Conservation (phyloP, 208 protist species). For the Tritrichomonas foetus region DNA sequence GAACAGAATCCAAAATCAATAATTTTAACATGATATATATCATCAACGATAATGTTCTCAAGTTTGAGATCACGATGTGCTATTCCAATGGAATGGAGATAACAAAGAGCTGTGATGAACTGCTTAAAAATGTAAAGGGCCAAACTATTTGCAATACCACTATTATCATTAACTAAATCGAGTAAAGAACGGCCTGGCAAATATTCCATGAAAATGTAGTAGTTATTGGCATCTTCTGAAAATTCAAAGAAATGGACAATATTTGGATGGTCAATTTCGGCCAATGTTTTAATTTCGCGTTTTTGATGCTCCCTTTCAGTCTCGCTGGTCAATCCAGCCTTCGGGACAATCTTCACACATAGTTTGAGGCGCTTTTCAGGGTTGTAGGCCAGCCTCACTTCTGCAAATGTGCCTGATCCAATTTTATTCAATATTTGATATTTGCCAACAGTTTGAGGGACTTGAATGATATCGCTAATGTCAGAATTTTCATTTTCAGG, state of each 20-base stretch:
- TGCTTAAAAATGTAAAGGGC: neutral
- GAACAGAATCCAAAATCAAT: slow-evolving; percentile 43
- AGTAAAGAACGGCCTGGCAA: neutral
- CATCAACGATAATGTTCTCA: slow-evolving; percentile 45
- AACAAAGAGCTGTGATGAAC: slow-evolving; percentile 27
- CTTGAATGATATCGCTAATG: too few relatives aligned
- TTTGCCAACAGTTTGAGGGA: neutral
- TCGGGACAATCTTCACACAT: too few relatives aligned
- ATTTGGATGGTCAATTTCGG: neutral
- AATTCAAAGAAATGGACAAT: neutral
- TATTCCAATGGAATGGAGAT: slow-evolving; percentile 41
- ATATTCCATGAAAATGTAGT: slow-evolving; percentile 19
- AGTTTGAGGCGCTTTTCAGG: too few relatives aligned
- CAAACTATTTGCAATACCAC: neutral
- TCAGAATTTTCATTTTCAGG: too few relatives aligned
- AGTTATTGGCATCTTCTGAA: neutral
- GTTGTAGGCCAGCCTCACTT: neutral
- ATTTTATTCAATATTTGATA: neutral
- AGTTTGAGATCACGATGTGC: slow-evolving; percentile 50
- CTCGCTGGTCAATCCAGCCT: too few relatives aligned
- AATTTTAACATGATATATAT: slow-evolving; percentile 40
- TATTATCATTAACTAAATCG: neutral
- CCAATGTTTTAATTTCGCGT: neutral
- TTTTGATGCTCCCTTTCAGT: too few relatives aligned
- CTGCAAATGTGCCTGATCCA: neutral